phyloP scores from a whole-genome alignment of 176 grass and related monocot genomes.

The Carex littledalei region DNA sequence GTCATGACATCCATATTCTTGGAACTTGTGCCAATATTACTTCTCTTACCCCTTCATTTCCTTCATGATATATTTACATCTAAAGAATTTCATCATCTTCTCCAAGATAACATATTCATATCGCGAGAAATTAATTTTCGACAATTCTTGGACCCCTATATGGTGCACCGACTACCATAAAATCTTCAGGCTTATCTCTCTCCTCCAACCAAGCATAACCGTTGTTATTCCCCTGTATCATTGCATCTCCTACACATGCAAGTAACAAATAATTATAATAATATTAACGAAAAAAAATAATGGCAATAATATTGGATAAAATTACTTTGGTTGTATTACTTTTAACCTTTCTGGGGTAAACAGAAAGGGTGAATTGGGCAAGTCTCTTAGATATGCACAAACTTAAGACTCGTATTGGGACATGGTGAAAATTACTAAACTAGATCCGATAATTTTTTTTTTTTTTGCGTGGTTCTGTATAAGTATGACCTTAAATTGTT shows the following conservation, averaged over 20 bases:
- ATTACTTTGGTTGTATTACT: not conserved
- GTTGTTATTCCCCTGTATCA: not conserved
- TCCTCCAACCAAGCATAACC: conserved; percentile 51
- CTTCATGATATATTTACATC: not conserved
- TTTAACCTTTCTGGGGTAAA: not conserved
- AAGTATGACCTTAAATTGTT: not conserved
- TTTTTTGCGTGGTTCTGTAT: not conserved
- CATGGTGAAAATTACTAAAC: not conserved
- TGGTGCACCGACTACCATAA: conserved; percentile 33
- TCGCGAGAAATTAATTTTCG: not conserved
- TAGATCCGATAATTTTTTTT: not conserved
- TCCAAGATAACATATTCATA: not conserved
- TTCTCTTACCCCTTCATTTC: not conserved
- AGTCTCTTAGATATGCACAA: not conserved
- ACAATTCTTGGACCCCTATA: conserved; percentile 36
- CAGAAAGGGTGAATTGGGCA: not conserved
- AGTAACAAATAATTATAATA: not conserved
- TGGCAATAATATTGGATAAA: not conserved
- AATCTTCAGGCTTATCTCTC: conserved; percentile 26
- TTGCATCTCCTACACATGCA: conserved; percentile 19
- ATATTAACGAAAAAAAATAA: not conserved
- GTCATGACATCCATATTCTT: not conserved
- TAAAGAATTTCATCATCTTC: not conserved
- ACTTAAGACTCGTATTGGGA: not conserved
- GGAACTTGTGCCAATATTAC: not conserved